A percentile compares a stretch with the other conserved stretches of the same genome.
Evolutionary conservation across 148 eudicot genomes (phyloP).

Genomic region (Persicaria tinctoria): DNA sequence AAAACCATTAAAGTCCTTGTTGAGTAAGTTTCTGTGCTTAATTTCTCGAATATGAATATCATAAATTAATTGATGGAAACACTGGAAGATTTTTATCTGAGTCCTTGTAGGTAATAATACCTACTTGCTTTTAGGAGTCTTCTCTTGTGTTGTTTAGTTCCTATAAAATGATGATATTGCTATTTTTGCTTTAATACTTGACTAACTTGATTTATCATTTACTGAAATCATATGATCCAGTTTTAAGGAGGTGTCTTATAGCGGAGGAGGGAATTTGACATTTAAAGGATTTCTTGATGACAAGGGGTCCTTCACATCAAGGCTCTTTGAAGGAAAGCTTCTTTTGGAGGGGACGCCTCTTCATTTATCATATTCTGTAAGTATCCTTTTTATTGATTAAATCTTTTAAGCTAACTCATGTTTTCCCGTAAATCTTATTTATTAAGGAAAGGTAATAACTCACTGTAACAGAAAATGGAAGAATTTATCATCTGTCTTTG

Average conservation of each 20-base stretch:
- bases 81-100: no score
- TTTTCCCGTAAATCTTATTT: neutral
- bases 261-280: conserved; percentile 78
- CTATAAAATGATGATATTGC: neutral
- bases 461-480: neutral
- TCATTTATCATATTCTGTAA: conserved; percentile 62
- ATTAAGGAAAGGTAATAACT: neutral
- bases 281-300: conserved; percentile 58
- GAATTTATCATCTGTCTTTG: neutral
- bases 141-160: neutral
- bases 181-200: neutral
- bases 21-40: conserved; percentile 42
- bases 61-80: no score
- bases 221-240: conserved; percentile 25
- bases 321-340: conserved; percentile 67
- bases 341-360: conserved; percentile 44
- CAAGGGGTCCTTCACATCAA: conserved; percentile 31
- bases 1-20: conserved; percentile 43
- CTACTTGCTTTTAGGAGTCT: neutral
- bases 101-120: no score
- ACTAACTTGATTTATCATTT: neutral
- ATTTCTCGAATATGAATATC: neutral
- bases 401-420: neutral
- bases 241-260: conserved; percentile 55
- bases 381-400: conserved; percentile 8